Evolutionary conservation across 1,139 yeast genomes (phyloP), one percentile per base, ranked within the genome.

Genomic region (Trichomonascaceae sp.): DNA sequence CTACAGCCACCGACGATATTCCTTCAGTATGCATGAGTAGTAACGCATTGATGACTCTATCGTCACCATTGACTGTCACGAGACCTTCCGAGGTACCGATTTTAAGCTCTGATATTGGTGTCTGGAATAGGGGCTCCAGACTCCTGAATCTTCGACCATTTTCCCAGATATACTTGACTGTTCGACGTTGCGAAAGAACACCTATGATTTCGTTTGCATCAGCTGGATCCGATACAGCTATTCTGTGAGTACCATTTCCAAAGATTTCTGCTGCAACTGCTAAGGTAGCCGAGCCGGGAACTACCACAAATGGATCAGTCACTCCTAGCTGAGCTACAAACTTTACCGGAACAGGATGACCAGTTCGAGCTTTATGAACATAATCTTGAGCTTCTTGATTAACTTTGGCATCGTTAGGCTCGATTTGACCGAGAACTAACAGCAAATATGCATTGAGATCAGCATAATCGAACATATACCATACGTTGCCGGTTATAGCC

Each of bases 1-100:
- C 87, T n/a, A 93, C 97, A 0, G 99, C 98, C 53, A 93, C 79
- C 24, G 97, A 90, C 6, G 95, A 85, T 41, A 93, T 89, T 60
- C 91, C 82, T 61, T 87, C 87, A 49, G 76, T 75, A 69, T 87
- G 88, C 98, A 93, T 91, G 64, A 83, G 84, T 63, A 82, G 76
- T 56, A 93, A 78, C 0, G 96, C 98, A 64, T 89, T 95, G 57
- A 91, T 85, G 61, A 93, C 80, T 8, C 84, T 81, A 63, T 86
- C 91, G 64, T 91, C 97, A 51, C 95, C 98, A 63, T 77, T 83
- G 47, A 91, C 85, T 24, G 93, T 81, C 41, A 90, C 78, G 43
- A 95, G 96, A 30, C 61, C 70, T n/a, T 13, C 44, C 41, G 79
- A 69, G 9, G 88, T 79, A 1, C 95, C 96, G 57, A 88, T 84